These are phyloP conservation scores for Colletotrichum sublineola DNA, from an alignment of 2,329 filamentous ascomycete species.

Conservation along the genomic window DNA sequence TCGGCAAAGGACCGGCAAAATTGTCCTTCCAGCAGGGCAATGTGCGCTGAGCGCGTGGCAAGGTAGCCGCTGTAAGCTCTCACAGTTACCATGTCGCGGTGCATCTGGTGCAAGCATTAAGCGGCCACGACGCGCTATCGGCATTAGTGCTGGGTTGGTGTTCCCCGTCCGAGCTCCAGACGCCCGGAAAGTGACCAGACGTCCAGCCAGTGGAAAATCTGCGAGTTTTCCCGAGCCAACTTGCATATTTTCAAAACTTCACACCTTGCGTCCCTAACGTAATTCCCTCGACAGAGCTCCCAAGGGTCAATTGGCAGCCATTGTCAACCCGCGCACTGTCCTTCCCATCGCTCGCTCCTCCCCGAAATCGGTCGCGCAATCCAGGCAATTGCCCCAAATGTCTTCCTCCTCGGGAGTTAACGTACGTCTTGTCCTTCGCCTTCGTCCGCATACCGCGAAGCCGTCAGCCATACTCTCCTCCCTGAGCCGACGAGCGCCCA, in stretches of 20 bases:
- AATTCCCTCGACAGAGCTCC: constrained; percentile 55
- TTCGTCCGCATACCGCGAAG: constrained; percentile 25
- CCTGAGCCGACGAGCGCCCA: constrained; percentile 34
- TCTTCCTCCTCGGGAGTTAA: constrained; percentile 78
- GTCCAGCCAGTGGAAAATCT: constrained; percentile 54
- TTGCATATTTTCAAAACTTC: constrained; percentile 57
- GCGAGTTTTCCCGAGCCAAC: constrained; percentile 61
- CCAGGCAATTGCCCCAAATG: constrained; percentile 65
- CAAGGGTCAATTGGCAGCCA: constrained; percentile 61
- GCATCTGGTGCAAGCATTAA: constrained; percentile 2
- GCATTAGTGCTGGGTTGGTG: constrained; percentile 27
- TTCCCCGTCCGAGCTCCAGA: constrained; percentile 51
- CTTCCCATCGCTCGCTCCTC: constrained; percentile 52
- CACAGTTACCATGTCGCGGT: constrained; percentile 15
- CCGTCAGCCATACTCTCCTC: constrained; percentile 26
- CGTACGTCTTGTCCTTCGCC: constrained; percentile 60
- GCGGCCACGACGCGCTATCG: constrained; percentile 4
- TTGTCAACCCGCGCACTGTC: constrained; percentile 54
- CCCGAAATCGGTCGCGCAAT: constrained; percentile 57
- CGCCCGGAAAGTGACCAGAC: constrained; percentile 35
- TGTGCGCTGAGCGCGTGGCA: background rate
- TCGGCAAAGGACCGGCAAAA: constrained; percentile 43
- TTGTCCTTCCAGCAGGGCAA: background rate
- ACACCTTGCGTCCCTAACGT: constrained; percentile 52
- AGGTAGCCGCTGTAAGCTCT: constrained; percentile 23